phyloP scores from a whole-genome alignment of 805 yeast species.

The Pichia paraexigua region DNA sequence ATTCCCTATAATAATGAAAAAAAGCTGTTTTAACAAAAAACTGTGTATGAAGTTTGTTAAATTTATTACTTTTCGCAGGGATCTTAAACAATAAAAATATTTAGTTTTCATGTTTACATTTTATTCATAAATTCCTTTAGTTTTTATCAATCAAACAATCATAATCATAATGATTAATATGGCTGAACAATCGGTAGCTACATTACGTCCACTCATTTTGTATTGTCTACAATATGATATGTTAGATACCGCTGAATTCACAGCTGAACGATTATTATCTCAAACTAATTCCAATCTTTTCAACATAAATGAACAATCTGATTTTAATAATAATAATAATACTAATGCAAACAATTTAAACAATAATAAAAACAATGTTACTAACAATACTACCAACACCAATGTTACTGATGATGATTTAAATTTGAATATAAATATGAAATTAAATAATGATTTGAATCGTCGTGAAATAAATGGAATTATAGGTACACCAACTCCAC shows the following conservation, averaged over 20 bases:
- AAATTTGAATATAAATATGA: neutral
- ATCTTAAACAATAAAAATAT: too few relatives aligned
- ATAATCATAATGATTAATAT: neutral
- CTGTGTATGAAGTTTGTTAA: too few relatives aligned
- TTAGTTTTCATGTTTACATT: neutral
- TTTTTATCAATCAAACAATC: neutral
- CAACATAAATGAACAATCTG: neutral
- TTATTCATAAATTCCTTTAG: too few relatives aligned
- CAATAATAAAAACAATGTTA: neutral
- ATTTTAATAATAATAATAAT: neutral
- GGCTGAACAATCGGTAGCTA: slow-evolving; percentile 1
- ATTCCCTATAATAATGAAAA: too few relatives aligned
- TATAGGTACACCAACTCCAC: slow-evolving; percentile 3
- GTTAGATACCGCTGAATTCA: slow-evolving; percentile 71
- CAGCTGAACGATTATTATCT: slow-evolving; percentile 74
- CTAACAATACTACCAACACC: neutral
- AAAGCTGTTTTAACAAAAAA: too few relatives aligned
- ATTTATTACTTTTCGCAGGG: neutral
- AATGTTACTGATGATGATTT: neutral
- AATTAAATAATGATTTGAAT: neutral
- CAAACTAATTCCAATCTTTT: slow-evolving; percentile 18
- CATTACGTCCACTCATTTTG: slow-evolving; percentile 44
- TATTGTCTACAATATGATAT: slow-evolving; percentile 68
- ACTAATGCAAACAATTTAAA: neutral
- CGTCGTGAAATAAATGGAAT: neutral